Evolutionary conservation across 345 rosid species (phyloP).

Genomic region (Syzygium oleosum): DNA sequence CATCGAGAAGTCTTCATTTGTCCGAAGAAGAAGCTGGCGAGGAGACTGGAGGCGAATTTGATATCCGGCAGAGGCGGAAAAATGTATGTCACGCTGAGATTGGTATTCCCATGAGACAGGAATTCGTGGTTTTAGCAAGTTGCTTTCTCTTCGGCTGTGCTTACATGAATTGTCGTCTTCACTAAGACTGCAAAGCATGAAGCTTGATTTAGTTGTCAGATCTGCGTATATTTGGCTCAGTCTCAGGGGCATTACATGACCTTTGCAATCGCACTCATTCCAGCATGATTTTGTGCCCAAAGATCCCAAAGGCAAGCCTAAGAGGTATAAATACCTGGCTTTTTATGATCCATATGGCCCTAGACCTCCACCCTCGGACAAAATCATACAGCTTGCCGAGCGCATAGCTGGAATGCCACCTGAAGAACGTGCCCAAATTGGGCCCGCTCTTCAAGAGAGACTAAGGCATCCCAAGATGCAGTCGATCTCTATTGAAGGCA

Average conservation of each 20-base stretch:
- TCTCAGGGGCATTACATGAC: conserved; percentile 11
- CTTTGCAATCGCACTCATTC: conserved; percentile 37
- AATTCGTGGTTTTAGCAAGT: neutral
- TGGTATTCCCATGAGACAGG: neutral
- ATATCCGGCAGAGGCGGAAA: fast-evolving
- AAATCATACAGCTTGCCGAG: conserved; percentile 43
- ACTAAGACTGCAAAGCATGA: conserved; percentile 14
- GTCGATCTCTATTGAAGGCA: conserved; percentile 5
- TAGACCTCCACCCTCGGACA: conserved; percentile 43
- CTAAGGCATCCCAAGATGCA: conserved; percentile 8
- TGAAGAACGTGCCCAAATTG: conserved; percentile 10
- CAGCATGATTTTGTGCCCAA: conserved; percentile 46
- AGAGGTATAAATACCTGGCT: conserved; percentile 35
- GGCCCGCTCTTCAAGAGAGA: conserved; percentile 3
- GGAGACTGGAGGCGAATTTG: neutral
- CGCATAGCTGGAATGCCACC: conserved; percentile 18
- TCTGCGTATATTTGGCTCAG: conserved; percentile 1
- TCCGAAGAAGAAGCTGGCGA: neutral
- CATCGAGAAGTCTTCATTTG: neutral
- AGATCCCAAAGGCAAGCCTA: conserved; percentile 40
- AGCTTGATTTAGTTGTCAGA: conserved; percentile 14
- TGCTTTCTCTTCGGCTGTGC: neutral
- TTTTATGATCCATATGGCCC: conserved; percentile 53
- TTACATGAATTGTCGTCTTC: neutral
- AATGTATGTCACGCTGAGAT: neutral